phyloP scores from a whole-genome alignment of 768 basidiomycete species.

The Lactarius sanguifluus region DNA sequence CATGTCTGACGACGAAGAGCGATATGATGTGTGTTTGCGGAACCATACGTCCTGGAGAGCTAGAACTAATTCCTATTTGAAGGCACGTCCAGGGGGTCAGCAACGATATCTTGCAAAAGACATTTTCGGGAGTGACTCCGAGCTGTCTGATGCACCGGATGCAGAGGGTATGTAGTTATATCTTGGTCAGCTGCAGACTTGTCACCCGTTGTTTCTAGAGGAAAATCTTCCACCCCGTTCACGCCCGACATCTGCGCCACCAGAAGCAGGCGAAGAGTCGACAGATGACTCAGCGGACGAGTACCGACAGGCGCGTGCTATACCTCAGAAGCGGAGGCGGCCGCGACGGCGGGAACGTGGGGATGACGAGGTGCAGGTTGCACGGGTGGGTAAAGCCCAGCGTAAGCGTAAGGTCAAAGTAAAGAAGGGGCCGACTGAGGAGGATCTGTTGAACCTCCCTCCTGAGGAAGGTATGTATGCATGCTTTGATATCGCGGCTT shows the following conservation, averaged over 20 bases:
- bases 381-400: slow-evolving; percentile 53
- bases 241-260: slow-evolving; percentile 34
- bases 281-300: slow-evolving; percentile 53
- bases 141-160: slow-evolving; percentile 25
- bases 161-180: slow-evolving; percentile 17
- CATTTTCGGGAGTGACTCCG: slow-evolving; percentile 27
- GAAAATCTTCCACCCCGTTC: slow-evolving; percentile 45
- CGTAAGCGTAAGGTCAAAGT: slow-evolving; percentile 39
- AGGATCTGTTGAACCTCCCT: slow-evolving; percentile 65
- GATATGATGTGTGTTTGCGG: slow-evolving; percentile 7
- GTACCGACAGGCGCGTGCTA: slow-evolving; percentile 42
- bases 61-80: neutral
- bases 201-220: slow-evolving; percentile 23
- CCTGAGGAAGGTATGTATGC: slow-evolving; percentile 68
- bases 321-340: slow-evolving; percentile 35
- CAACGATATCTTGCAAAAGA: slow-evolving; percentile 27
- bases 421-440: slow-evolving; percentile 47
- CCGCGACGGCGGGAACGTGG: slow-evolving; percentile 26
- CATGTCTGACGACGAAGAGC: slow-evolving; percentile 27
- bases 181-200: neutral
- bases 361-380: slow-evolving; percentile 35
- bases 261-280: slow-evolving; percentile 41
- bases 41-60: neutral
- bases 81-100: slow-evolving; percentile 17
- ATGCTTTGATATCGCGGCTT: neutral